Evolutionary conservation across 805 yeast genomes (phyloP).

Genomic region (Blastobotrys mokoenaii): DNA sequence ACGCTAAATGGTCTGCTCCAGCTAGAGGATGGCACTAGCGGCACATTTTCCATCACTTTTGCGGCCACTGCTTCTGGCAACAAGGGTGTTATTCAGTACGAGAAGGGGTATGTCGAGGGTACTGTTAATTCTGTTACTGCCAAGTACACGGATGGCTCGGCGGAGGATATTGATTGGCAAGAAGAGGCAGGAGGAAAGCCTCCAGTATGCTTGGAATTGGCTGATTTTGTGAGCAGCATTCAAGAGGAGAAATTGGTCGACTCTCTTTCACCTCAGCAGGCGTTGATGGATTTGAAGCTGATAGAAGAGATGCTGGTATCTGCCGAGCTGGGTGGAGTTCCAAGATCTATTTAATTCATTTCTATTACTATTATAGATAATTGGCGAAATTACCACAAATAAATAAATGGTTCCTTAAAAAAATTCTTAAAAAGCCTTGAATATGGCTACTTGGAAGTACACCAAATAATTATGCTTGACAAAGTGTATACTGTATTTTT

Average conservation of each 20-base stretch:
- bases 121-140: conserved; percentile 8
- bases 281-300: not conserved
- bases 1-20: conserved; percentile 11
- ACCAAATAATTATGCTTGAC: too few species aligned
- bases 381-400: too few species aligned
- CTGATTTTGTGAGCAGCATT: not conserved
- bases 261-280: not conserved
- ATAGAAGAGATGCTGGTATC: conserved; percentile 5
- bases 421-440: too few species aligned
- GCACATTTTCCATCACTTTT: conserved; percentile 16
- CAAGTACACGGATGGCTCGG: not conserved
- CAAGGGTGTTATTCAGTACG: conserved; percentile 12
- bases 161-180: not conserved
- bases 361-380: too few species aligned
- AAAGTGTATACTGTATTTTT: too few species aligned
- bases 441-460: too few species aligned
- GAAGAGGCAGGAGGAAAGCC: not conserved
- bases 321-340: conserved; percentile 7
- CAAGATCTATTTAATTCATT: not conserved
- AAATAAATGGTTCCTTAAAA: too few species aligned
- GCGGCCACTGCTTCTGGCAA: conserved; percentile 11
- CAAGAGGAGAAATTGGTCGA: conserved; percentile 3
- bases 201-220: not conserved
- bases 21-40: conserved; percentile 12
- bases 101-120: conserved; percentile 16